Conservation (phyloP, 2,329 filamentous ascomycete species). For the Lasiodiplodia gonubiensis region DNA sequence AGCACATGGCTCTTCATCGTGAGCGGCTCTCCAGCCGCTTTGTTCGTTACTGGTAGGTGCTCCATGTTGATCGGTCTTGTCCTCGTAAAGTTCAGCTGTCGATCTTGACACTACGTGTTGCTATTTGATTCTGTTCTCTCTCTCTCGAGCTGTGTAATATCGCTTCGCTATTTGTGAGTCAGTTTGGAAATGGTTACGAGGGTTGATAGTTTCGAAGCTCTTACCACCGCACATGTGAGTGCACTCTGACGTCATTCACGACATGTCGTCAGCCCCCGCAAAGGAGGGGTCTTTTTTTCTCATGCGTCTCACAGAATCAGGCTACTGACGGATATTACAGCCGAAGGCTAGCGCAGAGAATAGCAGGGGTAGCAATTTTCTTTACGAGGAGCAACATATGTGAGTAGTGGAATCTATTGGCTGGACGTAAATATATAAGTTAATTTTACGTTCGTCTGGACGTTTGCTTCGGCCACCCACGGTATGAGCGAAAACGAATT, state of each 20-base stretch:
- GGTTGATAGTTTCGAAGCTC: background rate
- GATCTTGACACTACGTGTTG: background rate
- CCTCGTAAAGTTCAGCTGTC: background rate
- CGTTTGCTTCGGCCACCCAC: too few species aligned
- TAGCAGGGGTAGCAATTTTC: too few species aligned
- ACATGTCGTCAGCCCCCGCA: conserved; percentile 5
- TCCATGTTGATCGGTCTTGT: conserved; percentile 32
- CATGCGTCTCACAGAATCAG: background rate
- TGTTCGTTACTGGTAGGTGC: conserved; percentile 46
- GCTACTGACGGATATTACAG: background rate
- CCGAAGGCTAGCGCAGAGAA: too few species aligned
- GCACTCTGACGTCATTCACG: conserved; percentile 17
- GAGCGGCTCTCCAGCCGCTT: conserved; percentile 57
- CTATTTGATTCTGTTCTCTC: background rate
- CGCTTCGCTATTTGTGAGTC: background rate
- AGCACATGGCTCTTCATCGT: conserved; percentile 63
- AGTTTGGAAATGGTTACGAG: too few species aligned
- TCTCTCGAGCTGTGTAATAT: background rate
- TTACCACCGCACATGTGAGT: background rate
- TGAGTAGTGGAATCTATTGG: too few species aligned
- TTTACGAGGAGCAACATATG: too few species aligned
- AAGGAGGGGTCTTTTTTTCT: background rate
- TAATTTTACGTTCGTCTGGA: too few species aligned
- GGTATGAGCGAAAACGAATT: too few species aligned
- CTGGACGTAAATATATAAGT: too few species aligned